Evolutionary conservation across 31 red algal genomes (phyloP), one percentile per base, ranked within the genome.

Genomic region (Endocladia muricata): DNA sequence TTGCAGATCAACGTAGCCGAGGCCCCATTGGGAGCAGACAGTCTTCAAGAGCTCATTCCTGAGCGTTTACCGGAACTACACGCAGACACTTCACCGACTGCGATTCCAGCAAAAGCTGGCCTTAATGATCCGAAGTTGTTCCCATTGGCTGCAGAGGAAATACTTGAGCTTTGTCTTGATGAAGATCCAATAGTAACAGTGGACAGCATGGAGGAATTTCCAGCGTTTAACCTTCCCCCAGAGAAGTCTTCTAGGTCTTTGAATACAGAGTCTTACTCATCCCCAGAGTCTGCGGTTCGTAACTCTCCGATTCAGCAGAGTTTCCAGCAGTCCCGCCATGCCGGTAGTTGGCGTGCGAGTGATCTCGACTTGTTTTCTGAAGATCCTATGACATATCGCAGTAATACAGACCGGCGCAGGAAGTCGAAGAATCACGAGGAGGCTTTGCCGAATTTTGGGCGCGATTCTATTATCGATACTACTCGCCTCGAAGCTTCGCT

Each of bases 321-420:
- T 58, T 75, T 55, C 47, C 38, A 58, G 22, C 9, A 30, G 7
- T 37, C 6, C 17, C 48, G 71, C 8, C 71, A 56, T 33, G 44
- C 32, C 19, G 37, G 51, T 39, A 75, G 22, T 19, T 75, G 71
- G 71, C 71, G 71, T 28, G 71, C 71, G 15, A 75, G 71, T 49
- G 71, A 75, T 75, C 71, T 58, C 42, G 71, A 75, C 32, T 21
- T 75, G 3, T 75, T 75, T 37, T 55, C 71, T 30, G 71, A 75
- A 34, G 71, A 75, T 37, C 71, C 71, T 37, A 75, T 75, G 71
- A 37, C 49, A 9, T 11, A 7, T 15, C 22, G 19, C 21, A 32
- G 33, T 37, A 68, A 68, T 37, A 49, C 44, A 49, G 44, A 19
- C 19, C 8, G 44, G 19, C 8, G 44, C 8, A 49, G 44, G 19